Evolutionary conservation across 164 flowering plant species (phyloP).

Genomic region (Vitis amurensis): DNA sequence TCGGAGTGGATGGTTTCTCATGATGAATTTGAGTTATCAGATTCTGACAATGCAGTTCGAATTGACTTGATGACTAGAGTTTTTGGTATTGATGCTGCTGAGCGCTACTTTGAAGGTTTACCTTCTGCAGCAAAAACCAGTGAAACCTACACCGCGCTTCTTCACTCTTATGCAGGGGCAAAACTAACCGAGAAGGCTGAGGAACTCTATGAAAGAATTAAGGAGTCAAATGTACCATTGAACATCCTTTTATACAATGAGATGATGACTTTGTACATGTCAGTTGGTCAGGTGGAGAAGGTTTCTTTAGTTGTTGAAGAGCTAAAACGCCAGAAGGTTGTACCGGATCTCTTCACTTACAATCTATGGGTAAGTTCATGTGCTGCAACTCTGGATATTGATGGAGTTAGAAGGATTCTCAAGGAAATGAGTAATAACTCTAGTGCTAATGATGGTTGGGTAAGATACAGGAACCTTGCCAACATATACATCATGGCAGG

Average conservation of each 20-base stretch:
- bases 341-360: constrained; percentile 80
- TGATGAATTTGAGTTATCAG: constrained; percentile 58
- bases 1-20: constrained; percentile 90
- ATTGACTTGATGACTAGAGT: constrained; percentile 83
- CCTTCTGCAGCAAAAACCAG: constrained; percentile 55
- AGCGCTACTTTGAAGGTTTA: constrained; percentile 80
- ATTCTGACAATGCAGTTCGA: constrained; percentile 68
- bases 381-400: constrained; percentile 70
- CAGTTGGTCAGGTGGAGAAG: constrained; percentile 79
- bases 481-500: constrained; percentile 54
- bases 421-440: constrained; percentile 60
- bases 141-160: constrained; percentile 91
- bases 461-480: constrained; percentile 54
- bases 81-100: constrained; percentile 84
- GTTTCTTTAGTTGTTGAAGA: constrained; percentile 68
- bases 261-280: constrained; percentile 92
- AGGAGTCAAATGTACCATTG: constrained; percentile 45
- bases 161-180: constrained; percentile 76
- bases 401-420: constrained; percentile 55
- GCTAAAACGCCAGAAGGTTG: constrained; percentile 50
- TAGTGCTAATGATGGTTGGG: constrained; percentile 56
- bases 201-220: constrained; percentile 54
- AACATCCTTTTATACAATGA: constrained; percentile 79
- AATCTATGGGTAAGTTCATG: constrained; percentile 86
- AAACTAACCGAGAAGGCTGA: constrained; percentile 72